These are phyloP conservation scores for Blastobotrys aristatus DNA, from an alignment of 1,139 yeast species.

Conservation along the genomic window DNA sequence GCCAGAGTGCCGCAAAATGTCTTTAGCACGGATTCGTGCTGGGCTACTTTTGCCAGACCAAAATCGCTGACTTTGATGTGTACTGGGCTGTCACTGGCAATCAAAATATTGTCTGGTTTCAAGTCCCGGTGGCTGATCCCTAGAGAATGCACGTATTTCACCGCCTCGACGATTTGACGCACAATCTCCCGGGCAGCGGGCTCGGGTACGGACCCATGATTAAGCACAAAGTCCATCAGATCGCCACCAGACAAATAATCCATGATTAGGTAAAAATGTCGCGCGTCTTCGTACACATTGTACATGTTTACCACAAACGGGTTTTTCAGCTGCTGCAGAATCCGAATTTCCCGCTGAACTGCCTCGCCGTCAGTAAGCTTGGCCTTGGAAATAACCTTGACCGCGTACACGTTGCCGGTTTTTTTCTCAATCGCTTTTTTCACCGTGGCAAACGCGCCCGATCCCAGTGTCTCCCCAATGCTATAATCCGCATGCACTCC, in stretches of 20 bases:
- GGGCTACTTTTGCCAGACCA: slow-evolving; percentile 80
- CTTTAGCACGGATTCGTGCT: slow-evolving; percentile 70
- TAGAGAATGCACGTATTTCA: slow-evolving; percentile 76
- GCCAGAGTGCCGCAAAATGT: slow-evolving; percentile 90
- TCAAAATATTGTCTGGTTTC: slow-evolving; percentile 81
- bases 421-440: slow-evolving; percentile 81
- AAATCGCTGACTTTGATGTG: slow-evolving; percentile 87
- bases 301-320: slow-evolving; percentile 78
- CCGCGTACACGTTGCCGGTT: slow-evolving; percentile 83
- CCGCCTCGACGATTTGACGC: slow-evolving; percentile 76
- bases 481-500: slow-evolving; percentile 67
- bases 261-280: slow-evolving; percentile 83
- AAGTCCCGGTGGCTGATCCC: slow-evolving; percentile 93
- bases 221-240: slow-evolving; percentile 89
- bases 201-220: slow-evolving; percentile 87
- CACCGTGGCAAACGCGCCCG: slow-evolving; percentile 96
- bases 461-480: slow-evolving; percentile 78
- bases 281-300: slow-evolving; percentile 79
- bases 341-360: slow-evolving; percentile 79
- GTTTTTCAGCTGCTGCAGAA: slow-evolving; percentile 70
- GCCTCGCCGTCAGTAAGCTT: slow-evolving; percentile 80
- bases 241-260: slow-evolving; percentile 98
- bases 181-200: slow-evolving; percentile 83
- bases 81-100: slow-evolving; percentile 88
- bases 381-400: slow-evolving; percentile 78